phyloP scores from a whole-genome alignment of 345 rosid species.

The Syzygium aqueum region DNA sequence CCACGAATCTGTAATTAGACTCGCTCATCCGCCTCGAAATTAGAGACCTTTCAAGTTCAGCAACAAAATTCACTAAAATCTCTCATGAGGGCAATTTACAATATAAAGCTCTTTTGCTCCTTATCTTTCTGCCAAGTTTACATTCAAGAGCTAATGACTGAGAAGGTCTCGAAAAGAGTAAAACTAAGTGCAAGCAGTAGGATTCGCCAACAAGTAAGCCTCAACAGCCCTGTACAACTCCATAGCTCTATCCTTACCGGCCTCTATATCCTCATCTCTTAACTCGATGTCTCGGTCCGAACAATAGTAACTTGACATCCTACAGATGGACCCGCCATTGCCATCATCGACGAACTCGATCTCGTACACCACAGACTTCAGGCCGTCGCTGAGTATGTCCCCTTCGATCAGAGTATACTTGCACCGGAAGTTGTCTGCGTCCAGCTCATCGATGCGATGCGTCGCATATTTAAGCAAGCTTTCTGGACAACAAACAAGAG shows the following conservation, averaged over 20 bases:
- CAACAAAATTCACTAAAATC: background rate
- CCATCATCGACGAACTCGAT: background rate
- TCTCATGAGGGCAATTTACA: background rate
- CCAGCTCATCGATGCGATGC: constrained; percentile 2
- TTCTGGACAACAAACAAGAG: background rate
- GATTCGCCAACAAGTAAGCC: constrained; percentile 1
- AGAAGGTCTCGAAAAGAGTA: background rate
- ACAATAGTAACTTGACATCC: constrained; percentile 1
- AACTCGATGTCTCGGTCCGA: background rate
- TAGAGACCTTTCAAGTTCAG: background rate
- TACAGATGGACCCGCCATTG: constrained; percentile 7
- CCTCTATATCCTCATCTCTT: constrained; percentile 7
- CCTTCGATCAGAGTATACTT: constrained; percentile 3
- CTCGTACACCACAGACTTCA: constrained; percentile 5
- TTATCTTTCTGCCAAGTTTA: background rate
- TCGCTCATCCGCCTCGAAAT: background rate
- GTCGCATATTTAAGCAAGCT: background rate
- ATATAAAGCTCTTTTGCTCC: background rate
- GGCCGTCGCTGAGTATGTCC: background rate
- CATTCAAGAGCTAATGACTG: background rate
- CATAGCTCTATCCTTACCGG: constrained; percentile 4
- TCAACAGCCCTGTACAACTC: constrained; percentile 2
- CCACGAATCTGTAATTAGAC: background rate
- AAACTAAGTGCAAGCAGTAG: background rate
- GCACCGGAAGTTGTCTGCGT: background rate